Conservation (phyloP, 2,329 filamentous ascomycete genomes). For the Ophiostoma populinum region DNA sequence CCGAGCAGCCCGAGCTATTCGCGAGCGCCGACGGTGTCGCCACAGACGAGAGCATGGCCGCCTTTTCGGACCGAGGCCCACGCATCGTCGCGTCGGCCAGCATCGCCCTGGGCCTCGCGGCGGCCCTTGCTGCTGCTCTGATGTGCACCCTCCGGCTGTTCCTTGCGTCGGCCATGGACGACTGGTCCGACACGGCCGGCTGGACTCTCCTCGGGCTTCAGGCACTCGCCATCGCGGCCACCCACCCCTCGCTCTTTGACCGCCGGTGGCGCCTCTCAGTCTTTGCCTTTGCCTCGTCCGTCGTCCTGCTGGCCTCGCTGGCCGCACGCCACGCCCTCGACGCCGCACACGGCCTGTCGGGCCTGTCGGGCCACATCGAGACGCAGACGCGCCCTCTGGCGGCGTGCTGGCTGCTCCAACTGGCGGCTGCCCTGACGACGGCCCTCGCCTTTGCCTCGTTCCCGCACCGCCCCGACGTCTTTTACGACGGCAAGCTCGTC, state of each 20-base stretch:
- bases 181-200: constrained; percentile 13
- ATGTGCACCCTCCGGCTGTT: constrained; percentile 6
- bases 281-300: constrained; percentile 14
- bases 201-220: constrained; percentile 16
- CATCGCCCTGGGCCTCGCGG: constrained; percentile 14
- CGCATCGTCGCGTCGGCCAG: constrained; percentile 14
- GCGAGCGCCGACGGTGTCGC: constrained; percentile 18
- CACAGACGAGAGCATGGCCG: constrained; percentile 17
- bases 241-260: constrained; percentile 13
- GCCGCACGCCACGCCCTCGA: constrained; percentile 15
- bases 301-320: constrained; percentile 13
- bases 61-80: constrained; percentile 16
- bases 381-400: not conserved
- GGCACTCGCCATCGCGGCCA: constrained; percentile 15
- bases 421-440: constrained; percentile 12
- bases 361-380: too few species aligned
- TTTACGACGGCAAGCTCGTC: constrained; percentile 15
- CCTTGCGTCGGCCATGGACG: constrained; percentile 4
- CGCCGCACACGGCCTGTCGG: constrained; percentile 11
- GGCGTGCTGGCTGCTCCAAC: constrained; percentile 15
- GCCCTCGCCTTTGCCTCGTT: constrained; percentile 16
- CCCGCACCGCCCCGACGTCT: constrained; percentile 19
- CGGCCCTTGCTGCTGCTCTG: constrained; percentile 13
- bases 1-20: constrained; percentile 13
- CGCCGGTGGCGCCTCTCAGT: constrained; percentile 15